Conservation (phyloP, 139 green algal species). For the Trebouxia sp. region DNA sequence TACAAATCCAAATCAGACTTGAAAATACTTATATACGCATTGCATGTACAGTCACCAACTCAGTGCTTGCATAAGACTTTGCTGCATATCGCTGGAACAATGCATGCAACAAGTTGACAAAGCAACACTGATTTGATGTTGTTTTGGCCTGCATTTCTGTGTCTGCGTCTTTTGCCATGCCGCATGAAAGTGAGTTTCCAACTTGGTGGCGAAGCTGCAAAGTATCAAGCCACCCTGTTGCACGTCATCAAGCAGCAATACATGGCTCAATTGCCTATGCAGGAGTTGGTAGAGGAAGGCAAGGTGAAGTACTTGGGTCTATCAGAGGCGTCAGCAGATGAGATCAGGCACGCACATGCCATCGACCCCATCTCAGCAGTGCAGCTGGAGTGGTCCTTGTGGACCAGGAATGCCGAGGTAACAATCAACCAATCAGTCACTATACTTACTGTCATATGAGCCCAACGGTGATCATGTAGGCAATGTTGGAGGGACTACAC, state of each 20-base stretch:
- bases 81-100: neutral
- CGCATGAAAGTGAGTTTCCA: too few species aligned
- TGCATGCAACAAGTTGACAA: neutral
- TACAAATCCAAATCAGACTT: neutral
- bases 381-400: slow-evolving; percentile 72
- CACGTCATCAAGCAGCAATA: too few species aligned
- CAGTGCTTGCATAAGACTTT: too few species aligned
- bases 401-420: slow-evolving; percentile 64
- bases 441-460: neutral
- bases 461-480: neutral
- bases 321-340: slow-evolving; percentile 54
- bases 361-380: slow-evolving; percentile 64
- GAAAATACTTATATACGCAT: neutral
- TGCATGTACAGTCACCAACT: neutral
- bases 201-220: too few species aligned
- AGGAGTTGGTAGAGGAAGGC: slow-evolving; percentile 55
- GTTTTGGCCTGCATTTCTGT: too few species aligned
- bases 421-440: neutral
- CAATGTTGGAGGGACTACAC: neutral
- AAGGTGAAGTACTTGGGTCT: slow-evolving; percentile 72
- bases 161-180: too few species aligned
- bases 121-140: too few species aligned
- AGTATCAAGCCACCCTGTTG: too few species aligned
- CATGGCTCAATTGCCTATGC: neutral
- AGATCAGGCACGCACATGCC: slow-evolving; percentile 61